phyloP scores from a whole-genome alignment of 192 early-diverging fungal species.

The Entomortierella beljakovae region DNA sequence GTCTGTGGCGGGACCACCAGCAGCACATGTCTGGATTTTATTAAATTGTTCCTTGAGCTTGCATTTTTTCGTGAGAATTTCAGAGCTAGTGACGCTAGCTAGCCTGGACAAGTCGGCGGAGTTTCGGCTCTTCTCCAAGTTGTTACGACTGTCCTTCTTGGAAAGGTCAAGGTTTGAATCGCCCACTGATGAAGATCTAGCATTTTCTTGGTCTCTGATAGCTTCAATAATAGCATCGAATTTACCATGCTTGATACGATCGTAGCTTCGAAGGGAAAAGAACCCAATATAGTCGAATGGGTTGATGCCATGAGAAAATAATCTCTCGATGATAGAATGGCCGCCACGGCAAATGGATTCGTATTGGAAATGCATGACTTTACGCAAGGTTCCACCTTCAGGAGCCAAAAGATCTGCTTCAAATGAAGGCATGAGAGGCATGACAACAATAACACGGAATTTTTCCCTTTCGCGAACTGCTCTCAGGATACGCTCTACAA shows the following conservation, averaged over 20 bases:
- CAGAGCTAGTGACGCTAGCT: no score
- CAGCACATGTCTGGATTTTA: no score
- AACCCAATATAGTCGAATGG: slow-evolving; percentile 79
- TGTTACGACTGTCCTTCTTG: no score
- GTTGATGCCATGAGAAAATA: slow-evolving; percentile 66
- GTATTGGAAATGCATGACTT: slow-evolving; percentile 86
- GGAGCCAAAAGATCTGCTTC: slow-evolving; percentile 82
- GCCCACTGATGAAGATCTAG: no score
- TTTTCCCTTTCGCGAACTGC: slow-evolving; percentile 74
- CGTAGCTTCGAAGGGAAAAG: slow-evolving; percentile 82
- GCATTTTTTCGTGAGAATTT: no score
- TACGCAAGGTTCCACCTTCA: slow-evolving; percentile 79
- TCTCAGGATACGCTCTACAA: slow-evolving; percentile 81
- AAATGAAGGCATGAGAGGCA: slow-evolving; percentile 92
- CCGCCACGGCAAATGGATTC: slow-evolving; percentile 83
- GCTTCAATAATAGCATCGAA: slow-evolving; percentile 53
- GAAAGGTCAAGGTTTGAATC: no score
- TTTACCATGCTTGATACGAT: slow-evolving; percentile 70
- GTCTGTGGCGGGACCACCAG: no score
- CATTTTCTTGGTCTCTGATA: no score
- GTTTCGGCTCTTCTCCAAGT: no score
- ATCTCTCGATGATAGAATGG: slow-evolving; percentile 72
- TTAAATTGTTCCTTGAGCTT: no score
- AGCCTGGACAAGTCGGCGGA: no score
- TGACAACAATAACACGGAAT: slow-evolving; percentile 85